These are phyloP conservation scores for Boletus pseudopeckii DNA, from an alignment of 768 basidiomycete species.

Conservation along the genomic window DNA sequence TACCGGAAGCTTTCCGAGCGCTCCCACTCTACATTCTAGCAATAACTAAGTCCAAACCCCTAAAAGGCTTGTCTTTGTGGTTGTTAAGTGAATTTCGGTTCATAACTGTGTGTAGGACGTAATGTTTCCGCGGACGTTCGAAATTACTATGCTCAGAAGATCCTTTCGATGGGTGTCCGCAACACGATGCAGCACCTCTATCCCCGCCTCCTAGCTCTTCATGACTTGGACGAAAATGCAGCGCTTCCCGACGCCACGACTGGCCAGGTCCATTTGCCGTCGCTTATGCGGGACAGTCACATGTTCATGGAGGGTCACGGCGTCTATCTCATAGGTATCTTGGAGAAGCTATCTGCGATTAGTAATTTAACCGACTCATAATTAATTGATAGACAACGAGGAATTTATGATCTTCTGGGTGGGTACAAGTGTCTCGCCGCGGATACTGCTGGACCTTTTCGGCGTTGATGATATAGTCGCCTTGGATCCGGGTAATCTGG, in stretches of 20 bases:
- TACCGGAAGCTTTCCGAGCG: constrained; percentile 89
- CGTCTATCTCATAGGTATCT: constrained; percentile 86
- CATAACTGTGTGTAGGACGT: constrained; percentile 48
- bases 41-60: constrained; percentile 82
- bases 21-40: constrained; percentile 80
- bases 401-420: constrained; percentile 89
- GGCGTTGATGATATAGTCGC: constrained; percentile 75
- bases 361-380: constrained; percentile 12
- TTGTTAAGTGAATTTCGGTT: constrained; percentile 2
- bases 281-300: constrained; percentile 78
- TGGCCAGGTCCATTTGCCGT: constrained; percentile 64
- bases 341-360: constrained; percentile 7
- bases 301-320: constrained; percentile 87
- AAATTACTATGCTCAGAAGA: constrained; percentile 75
- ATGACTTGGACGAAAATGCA: constrained; percentile 70
- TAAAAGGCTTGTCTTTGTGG: constrained; percentile 66
- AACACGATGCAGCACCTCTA: constrained; percentile 77
- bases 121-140: constrained; percentile 93
- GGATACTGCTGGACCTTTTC: constrained; percentile 79
- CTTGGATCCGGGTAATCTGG: constrained; percentile 61
- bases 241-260: constrained; percentile 63
- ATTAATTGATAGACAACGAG: constrained; percentile 67
- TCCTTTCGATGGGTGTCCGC: constrained; percentile 68
- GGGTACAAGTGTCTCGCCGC: constrained; percentile 76
- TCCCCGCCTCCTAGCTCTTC: constrained; percentile 83